phyloP scores from a whole-genome alignment of 2,329 filamentous ascomycete genomes.

The Botrytis galanthina region DNA sequence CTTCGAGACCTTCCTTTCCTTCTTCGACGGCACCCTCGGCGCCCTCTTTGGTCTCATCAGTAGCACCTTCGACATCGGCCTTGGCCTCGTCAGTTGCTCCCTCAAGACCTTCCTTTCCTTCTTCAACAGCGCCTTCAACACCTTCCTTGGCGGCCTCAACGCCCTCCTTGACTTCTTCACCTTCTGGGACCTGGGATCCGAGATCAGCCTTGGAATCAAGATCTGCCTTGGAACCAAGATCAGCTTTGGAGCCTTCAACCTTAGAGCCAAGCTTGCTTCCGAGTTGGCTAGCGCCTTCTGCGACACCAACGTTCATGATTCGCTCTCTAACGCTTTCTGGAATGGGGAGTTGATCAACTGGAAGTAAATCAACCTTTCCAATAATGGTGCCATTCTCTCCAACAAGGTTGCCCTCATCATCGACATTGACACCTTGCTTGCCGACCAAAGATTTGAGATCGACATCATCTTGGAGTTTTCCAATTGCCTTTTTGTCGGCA shows the following conservation, averaged over 20 bases:
- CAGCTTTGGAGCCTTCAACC: background rate
- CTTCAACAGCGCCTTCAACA: slow-evolving; percentile 26
- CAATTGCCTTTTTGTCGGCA: slow-evolving; percentile 17
- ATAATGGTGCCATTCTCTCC: slow-evolving; percentile 60
- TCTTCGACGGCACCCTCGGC: too few species aligned
- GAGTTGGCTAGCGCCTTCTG: slow-evolving; percentile 2
- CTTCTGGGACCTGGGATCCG: slow-evolving; percentile 12
- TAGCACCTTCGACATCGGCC: slow-evolving; percentile 33
- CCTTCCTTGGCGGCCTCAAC: slow-evolving; percentile 35
- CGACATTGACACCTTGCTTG: slow-evolving; percentile 49
- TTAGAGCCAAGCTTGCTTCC: slow-evolving; percentile 13
- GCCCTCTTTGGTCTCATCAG: slow-evolving; percentile 43
- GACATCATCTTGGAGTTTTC: slow-evolving; percentile 14
- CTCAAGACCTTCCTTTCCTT: background rate
- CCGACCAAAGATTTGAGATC: slow-evolving; percentile 15
- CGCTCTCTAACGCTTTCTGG: slow-evolving; percentile 15
- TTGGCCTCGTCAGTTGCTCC: slow-evolving; percentile 34
- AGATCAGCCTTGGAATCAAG: slow-evolving; percentile 13
- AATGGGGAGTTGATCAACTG: slow-evolving; percentile 18
- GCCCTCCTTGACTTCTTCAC: slow-evolving; percentile 39
- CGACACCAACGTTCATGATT: slow-evolving; percentile 11
- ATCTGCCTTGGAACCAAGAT: background rate
- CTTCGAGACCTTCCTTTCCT: background rate
- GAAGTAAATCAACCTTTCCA: slow-evolving; percentile 46
- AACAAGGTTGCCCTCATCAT: slow-evolving; percentile 57